Conservation (phyloP, 306 rosid genomes). For the Cucumis sativus region Cucumber_9930_V3 NC_026661.2:17387001-17387500, state of each 20-base stretch:
- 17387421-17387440: slow-evolving; percentile 74
- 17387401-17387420: slow-evolving; percentile 76
- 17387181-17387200: background rate
- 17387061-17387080: background rate
- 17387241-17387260: slow-evolving; percentile 87
- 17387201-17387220: slow-evolving; percentile 35
- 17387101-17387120: background rate
- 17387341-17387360: slow-evolving; percentile 63
- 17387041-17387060: background rate
- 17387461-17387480: background rate
- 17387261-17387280: slow-evolving; percentile 37
- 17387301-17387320: slow-evolving; percentile 35
- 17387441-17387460: background rate
- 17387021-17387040: background rate
- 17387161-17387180: background rate
- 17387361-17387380: slow-evolving; percentile 64
- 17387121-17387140: background rate
- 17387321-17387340: slow-evolving; percentile 44
- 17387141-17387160: background rate
- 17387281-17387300: slow-evolving; percentile 19
- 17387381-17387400: slow-evolving; percentile 53
- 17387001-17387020: background rate
- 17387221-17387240: slow-evolving; percentile 84
- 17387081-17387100: background rate
- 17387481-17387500: background rate